These are phyloP conservation scores for Scedosporium minutisporum DNA, from an alignment of 2,329 filamentous ascomycete species.

Conservation along the genomic window DNA sequence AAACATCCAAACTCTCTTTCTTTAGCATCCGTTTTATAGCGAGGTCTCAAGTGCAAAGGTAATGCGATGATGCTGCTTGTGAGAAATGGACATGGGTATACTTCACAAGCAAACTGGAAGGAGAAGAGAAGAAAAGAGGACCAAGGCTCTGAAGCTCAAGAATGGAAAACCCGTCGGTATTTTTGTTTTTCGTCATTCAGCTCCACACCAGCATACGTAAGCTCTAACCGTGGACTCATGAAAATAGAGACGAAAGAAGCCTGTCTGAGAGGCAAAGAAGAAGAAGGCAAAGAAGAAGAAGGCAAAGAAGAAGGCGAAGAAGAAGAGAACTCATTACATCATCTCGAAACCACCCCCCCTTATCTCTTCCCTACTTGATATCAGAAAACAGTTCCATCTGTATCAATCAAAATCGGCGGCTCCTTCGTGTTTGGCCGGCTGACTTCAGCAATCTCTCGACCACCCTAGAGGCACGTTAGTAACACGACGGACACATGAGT, in stretches of 20 bases:
- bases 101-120: background rate
- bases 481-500: background rate
- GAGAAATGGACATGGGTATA: background rate
- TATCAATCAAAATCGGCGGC: conserved; percentile 90
- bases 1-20: background rate
- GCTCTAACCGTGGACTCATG: background rate
- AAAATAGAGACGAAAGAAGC: background rate
- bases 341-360: background rate
- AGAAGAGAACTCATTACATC: background rate
- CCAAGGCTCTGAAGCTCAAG: background rate
- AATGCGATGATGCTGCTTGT: background rate
- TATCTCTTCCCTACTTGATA: background rate
- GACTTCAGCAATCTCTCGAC: conserved; percentile 90
- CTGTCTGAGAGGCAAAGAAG: background rate
- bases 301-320: background rate
- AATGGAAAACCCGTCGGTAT: background rate
- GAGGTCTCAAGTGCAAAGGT: background rate
- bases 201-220: background rate
- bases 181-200: background rate
- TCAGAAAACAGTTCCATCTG: conserved; percentile 92
- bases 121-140: background rate
- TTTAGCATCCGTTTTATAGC: background rate
- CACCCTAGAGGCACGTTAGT: conserved; percentile 46
- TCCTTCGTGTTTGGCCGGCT: conserved; percentile 93
- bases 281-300: background rate